A percentile compares a stretch with the other conserved stretches of the same genome.
These are phyloP conservation scores for Colletotrichum sp. DNA, from an alignment of 2,329 filamentous ascomycete species.

Conservation along the genomic window DNA sequence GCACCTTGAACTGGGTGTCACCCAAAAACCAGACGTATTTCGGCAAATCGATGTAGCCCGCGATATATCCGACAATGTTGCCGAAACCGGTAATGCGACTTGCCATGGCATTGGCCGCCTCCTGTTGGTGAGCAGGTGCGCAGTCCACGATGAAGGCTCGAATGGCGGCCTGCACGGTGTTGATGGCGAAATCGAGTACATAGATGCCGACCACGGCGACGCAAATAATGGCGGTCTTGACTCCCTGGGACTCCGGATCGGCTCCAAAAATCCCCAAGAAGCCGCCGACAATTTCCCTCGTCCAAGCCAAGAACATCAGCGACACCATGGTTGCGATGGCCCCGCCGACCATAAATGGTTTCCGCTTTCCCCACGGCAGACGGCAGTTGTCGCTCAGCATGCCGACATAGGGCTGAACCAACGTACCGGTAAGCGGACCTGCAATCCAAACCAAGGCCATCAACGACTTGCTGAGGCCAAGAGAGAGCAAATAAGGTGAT, in stretches of 20 bases:
- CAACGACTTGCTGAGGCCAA: conserved; percentile 82
- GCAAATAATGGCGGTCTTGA: conserved; percentile 72
- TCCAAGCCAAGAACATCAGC: conserved; percentile 75
- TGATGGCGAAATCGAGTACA: conserved; percentile 91
- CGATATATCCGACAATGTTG: conserved; percentile 89
- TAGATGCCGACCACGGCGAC: conserved; percentile 88
- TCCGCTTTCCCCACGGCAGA: conserved; percentile 76
- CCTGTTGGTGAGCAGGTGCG: conserved; percentile 90
- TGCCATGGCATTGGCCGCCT: conserved; percentile 93
- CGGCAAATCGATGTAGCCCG: conserved; percentile 83
- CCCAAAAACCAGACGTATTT: conserved; percentile 80
- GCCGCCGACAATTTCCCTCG: conserved; percentile 72
- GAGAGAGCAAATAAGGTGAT: conserved; percentile 80
- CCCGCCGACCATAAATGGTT: conserved; percentile 81
- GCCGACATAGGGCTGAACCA: conserved; percentile 84
- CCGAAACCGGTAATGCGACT: conserved; percentile 85
- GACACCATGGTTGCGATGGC: conserved; percentile 69
- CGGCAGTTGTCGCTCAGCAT: conserved; percentile 82
- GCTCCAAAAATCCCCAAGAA: conserved; percentile 74
- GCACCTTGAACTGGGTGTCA: conserved; percentile 88
- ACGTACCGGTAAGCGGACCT: conserved; percentile 76
- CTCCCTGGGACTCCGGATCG: conserved; percentile 65
- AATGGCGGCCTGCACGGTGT: conserved; percentile 93
- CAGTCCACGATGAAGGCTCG: conserved; percentile 94
- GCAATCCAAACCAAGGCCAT: conserved; percentile 88